phyloP scores from a whole-genome alignment of 805 yeast species.

The Ogataea sp. region DNA sequence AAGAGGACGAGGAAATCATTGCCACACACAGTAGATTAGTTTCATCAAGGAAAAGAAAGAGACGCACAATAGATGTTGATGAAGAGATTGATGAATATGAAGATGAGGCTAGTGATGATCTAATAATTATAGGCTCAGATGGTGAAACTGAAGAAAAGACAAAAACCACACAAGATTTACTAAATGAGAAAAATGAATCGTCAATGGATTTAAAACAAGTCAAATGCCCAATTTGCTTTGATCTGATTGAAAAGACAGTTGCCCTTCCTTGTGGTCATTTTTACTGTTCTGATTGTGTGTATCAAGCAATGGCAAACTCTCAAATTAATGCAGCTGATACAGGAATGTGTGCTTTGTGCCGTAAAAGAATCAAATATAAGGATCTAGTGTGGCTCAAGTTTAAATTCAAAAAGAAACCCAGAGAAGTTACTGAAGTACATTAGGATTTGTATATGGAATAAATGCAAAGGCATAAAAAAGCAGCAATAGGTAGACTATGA shows the following conservation, averaged over 20 bases:
- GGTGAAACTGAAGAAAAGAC: conserved; percentile 23
- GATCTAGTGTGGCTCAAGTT: conserved; percentile 24
- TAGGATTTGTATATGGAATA: not conserved
- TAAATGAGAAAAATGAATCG: conserved; percentile 15
- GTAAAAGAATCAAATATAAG: conserved; percentile 21
- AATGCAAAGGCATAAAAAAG: too few species aligned
- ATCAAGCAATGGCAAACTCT: conserved; percentile 40
- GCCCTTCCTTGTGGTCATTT: conserved; percentile 52
- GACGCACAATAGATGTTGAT: not conserved
- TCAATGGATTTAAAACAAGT: conserved; percentile 24
- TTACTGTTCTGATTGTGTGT: conserved; percentile 46
- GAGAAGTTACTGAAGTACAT: not conserved
- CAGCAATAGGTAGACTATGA: too few species aligned
- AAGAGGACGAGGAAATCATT: not conserved
- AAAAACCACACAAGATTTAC: conserved; percentile 28
- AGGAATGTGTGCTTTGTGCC: conserved; percentile 27
- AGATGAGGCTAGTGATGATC: conserved; percentile 23
- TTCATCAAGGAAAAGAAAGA: not conserved
- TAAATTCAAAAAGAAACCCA: conserved; percentile 6
- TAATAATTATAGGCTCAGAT: conserved; percentile 24
- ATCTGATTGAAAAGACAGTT: conserved; percentile 38
- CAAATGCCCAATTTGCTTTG: conserved; percentile 50
- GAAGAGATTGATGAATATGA: conserved; percentile 9
- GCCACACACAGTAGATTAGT: not conserved
- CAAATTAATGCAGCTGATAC: conserved; percentile 15